Evolutionary conservation across 768 basidiomycete genomes (phyloP).

Genomic region (Naganishia randhawae): DNA sequence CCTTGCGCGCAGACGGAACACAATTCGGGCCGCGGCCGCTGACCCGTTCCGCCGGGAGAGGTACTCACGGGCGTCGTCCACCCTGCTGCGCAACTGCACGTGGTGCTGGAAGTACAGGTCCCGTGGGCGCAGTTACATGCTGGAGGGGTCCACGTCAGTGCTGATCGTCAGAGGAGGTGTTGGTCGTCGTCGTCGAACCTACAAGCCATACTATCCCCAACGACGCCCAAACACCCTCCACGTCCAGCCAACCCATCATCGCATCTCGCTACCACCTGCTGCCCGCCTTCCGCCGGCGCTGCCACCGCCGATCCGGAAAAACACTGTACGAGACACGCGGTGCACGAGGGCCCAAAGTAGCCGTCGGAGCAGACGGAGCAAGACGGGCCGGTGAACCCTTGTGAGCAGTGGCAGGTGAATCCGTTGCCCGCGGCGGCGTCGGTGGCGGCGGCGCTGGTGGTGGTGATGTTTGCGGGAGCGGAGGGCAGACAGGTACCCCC

Average conservation of each 20-base stretch:
- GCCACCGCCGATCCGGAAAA: not conserved
- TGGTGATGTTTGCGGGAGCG: not conserved
- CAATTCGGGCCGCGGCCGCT: conserved; percentile 14
- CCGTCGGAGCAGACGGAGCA: conserved; percentile 40
- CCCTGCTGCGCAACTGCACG: conserved; percentile 44
- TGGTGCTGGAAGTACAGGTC: conserved; percentile 34
- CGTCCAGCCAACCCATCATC: conserved; percentile 42
- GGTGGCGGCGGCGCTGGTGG: not conserved
- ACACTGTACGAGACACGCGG: conserved; percentile 30
- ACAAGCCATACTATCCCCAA: conserved; percentile 31
- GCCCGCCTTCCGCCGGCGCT: too few species aligned
- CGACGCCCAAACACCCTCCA: conserved; percentile 42
- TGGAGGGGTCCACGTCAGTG: conserved; percentile 12
- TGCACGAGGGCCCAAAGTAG: conserved; percentile 38
- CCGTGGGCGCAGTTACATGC: conserved; percentile 44
- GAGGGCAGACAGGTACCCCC: conserved; percentile 37
- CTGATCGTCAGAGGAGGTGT: not conserved
- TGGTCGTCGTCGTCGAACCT: conserved; percentile 1
- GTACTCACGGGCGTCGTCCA: conserved; percentile 32
- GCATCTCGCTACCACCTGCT: conserved; percentile 26
- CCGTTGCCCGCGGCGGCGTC: too few species aligned
- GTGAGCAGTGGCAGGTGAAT: conserved; percentile 35
- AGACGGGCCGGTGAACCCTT: conserved; percentile 42
- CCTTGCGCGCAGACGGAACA: conserved; percentile 41
- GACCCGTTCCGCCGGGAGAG: not conserved